Evolutionary conservation across 495 filamentous ascomycete species (phyloP).

Genomic region (Neurospora sp.): DNA sequence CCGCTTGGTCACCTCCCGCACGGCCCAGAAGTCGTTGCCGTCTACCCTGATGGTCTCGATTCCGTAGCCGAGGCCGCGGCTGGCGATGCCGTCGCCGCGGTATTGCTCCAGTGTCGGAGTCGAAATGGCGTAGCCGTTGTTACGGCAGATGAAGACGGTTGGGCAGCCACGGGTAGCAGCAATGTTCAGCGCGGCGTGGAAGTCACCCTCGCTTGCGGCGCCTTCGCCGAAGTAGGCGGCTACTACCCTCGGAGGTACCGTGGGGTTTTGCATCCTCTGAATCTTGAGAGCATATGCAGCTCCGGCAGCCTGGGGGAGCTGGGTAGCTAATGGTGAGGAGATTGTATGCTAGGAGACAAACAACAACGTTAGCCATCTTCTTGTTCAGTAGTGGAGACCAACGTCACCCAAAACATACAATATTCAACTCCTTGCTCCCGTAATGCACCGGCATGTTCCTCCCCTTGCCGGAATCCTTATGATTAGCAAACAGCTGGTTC

Average conservation of each 20-base stretch:
- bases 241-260: conserved; percentile 53
- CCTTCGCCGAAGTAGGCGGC: conserved; percentile 96
- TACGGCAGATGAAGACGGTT: conserved; percentile 89
- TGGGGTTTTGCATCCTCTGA: conserved; percentile 62
- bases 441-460: conserved; percentile 99
- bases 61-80: conserved; percentile 87
- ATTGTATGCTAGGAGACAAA: conserved; percentile 61
- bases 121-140: conserved; percentile 94
- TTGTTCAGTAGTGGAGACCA: neutral
- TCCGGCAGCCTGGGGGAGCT: conserved; percentile 89
- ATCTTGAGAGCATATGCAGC: conserved; percentile 93
- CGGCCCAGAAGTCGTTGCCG: conserved; percentile 94
- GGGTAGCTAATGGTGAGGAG: conserved; percentile 85
- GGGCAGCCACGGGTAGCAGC: conserved; percentile 89
- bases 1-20: conserved; percentile 70
- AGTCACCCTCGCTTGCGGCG: conserved; percentile 95
- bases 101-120: conserved; percentile 96
- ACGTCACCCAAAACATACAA: conserved; percentile 39
- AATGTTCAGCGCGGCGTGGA: conserved; percentile 94
- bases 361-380: conserved; percentile 4
- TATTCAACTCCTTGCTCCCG: conserved; percentile 69
- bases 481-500: conserved; percentile 89
- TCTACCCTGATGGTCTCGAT: conserved; percentile 96
- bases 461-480: conserved; percentile 67
- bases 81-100: conserved; percentile 92